A percentile compares a stretch with the other conserved stretches of the same genome.
These are phyloP conservation scores for Xylaria sp. DNA, from an alignment of 2,329 filamentous ascomycete genomes.

Conservation along the genomic window DNA sequence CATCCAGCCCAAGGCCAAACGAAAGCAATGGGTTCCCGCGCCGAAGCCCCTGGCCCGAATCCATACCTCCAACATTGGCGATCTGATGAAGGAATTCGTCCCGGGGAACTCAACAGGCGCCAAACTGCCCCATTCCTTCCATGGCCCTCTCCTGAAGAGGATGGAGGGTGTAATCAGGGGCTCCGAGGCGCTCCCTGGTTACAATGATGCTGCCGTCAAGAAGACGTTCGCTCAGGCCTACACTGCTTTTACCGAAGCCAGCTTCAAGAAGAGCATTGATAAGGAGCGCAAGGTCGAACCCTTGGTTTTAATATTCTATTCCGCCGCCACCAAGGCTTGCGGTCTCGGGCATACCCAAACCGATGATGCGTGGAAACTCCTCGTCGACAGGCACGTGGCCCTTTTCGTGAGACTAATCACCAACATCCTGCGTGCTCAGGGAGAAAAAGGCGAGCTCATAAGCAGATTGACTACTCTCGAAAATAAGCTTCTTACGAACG, in stretches of 20 bases:
- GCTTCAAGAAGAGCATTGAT: constrained; percentile 85
- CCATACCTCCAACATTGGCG: constrained; percentile 70
- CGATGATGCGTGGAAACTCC: constrained; percentile 83
- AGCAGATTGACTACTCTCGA: constrained; percentile 75
- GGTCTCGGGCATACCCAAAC: constrained; percentile 64
- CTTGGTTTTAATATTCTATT: constrained; percentile 92
- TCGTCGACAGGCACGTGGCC: constrained; percentile 91
- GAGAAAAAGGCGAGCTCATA: constrained; percentile 81
- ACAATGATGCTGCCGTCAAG: constrained; percentile 84
- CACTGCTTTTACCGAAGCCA: constrained; percentile 83
- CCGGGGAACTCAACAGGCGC: constrained; percentile 44
- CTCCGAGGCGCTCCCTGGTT: constrained; percentile 79
- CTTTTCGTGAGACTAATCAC: constrained; percentile 86
- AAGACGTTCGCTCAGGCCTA: constrained; percentile 92
- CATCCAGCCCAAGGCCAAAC: constrained; percentile 81
- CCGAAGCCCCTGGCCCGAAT: constrained; percentile 55
- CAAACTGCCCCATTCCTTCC: constrained; percentile 55
- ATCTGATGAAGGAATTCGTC: constrained; percentile 82
- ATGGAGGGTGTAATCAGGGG: constrained; percentile 77
- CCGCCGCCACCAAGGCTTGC: constrained; percentile 85
- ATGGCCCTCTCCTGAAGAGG: constrained; percentile 56
- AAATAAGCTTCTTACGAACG: constrained; percentile 88
- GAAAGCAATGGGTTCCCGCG: constrained; percentile 75
- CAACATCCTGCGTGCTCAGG: constrained; percentile 73
- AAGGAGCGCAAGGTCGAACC: constrained; percentile 92